Conservation (phyloP, 2,329 filamentous ascomycete species). For the Paecilomyces variotii region DNA sequence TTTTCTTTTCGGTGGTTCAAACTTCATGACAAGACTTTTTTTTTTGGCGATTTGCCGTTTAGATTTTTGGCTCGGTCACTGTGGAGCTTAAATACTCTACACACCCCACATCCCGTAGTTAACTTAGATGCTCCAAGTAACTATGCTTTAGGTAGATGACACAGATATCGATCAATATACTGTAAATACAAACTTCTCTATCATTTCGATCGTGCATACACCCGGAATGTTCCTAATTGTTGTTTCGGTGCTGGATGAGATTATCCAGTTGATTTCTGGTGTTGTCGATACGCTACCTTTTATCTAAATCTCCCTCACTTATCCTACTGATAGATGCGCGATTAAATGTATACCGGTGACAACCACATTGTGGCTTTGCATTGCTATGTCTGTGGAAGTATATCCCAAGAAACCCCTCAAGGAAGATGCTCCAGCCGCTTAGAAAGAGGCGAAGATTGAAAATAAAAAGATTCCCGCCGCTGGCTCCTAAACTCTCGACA, state of each 20-base stretch:
- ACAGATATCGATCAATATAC: too few species aligned
- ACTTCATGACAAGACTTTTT: neutral
- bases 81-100: too few species aligned
- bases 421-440: neutral
- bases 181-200: too few species aligned
- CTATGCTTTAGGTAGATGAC: too few species aligned
- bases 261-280: too few species aligned
- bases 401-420: neutral
- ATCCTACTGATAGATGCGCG: neutral
- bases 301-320: too few species aligned
- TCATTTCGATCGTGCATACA: too few species aligned
- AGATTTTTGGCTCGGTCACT: neutral
- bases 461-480: slow-evolving; percentile 9
- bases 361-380: neutral
- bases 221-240: too few species aligned
- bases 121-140: too few species aligned
- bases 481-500: slow-evolving; percentile 2
- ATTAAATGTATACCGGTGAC: neutral
- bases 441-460: slow-evolving; percentile 1
- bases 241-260: too few species aligned
- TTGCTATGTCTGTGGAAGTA: neutral
- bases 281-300: too few species aligned
- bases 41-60: neutral
- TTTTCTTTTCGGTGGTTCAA: neutral
- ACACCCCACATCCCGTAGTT: too few species aligned